Evolutionary conservation across 2,329 filamentous ascomycete genomes (phyloP).

Genomic region (Aureobasidium vineae): DNA sequence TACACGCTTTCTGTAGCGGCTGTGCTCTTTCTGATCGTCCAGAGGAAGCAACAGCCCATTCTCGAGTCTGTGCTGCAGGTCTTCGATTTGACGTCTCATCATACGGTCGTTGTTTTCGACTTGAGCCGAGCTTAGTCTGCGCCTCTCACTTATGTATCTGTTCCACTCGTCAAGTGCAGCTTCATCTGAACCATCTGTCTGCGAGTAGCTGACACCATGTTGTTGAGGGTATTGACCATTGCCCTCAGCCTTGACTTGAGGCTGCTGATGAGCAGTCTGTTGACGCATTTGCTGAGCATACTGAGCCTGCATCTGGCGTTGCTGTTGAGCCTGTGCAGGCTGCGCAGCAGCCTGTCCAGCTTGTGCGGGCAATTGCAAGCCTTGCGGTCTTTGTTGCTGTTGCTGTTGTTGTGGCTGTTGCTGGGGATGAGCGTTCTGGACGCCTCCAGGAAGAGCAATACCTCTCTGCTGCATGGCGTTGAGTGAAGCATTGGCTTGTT

Average conservation of each 20-base stretch:
- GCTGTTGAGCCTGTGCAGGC: constrained; percentile 40
- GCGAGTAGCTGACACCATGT: constrained; percentile 53
- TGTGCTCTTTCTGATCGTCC: constrained; percentile 51
- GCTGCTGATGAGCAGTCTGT: constrained; percentile 41
- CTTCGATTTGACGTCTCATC: constrained; percentile 66
- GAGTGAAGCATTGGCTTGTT: constrained; percentile 64
- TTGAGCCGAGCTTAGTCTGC: constrained; percentile 53
- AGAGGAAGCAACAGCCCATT: constrained; percentile 75
- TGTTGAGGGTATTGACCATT: constrained; percentile 31
- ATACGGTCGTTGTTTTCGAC: constrained; percentile 62
- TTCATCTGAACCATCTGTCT: constrained; percentile 74
- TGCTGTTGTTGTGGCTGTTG: constrained; percentile 26
- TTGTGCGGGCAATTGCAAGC: constrained; percentile 39
- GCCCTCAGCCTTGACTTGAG: constrained; percentile 40
- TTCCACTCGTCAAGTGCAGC: constrained; percentile 55
- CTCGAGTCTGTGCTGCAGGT: constrained; percentile 66
- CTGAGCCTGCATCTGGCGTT: constrained; percentile 34
- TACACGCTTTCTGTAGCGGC: constrained; percentile 31
- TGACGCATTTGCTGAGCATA: constrained; percentile 40
- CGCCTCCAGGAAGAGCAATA: constrained; percentile 29
- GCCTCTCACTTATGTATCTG: constrained; percentile 59
- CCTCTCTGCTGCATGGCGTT: constrained; percentile 54
- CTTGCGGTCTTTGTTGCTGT: constrained; percentile 38
- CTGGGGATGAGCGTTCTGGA: background rate
- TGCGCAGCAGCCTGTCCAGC: constrained; percentile 27